Percentiles rank a stretch among this genome's conserved stretches.
These are phyloP conservation scores for Solanum clarkiae DNA, from an alignment of 257 asterid species.

Conservation along the genomic window DNA sequence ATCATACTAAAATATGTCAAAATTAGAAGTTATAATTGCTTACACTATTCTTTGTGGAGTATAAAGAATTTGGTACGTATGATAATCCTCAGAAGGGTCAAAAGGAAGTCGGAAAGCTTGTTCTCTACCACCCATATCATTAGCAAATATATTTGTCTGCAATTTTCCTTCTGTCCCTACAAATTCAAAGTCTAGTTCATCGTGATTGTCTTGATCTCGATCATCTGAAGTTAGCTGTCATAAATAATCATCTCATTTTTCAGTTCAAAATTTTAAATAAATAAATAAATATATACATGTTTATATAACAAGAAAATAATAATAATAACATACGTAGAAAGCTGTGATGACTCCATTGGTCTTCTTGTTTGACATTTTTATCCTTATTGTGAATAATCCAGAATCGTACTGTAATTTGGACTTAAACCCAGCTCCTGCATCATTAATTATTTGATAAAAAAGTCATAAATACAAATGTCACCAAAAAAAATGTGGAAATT, in stretches of 20 bases:
- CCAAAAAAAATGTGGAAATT: neutral
- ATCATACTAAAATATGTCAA: no score
- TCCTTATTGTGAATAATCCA: neutral
- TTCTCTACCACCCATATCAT: neutral
- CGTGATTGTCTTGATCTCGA: neutral
- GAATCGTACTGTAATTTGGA: neutral
- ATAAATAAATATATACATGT: no score
- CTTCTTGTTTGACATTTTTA: neutral
- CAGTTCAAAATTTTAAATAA: neutral
- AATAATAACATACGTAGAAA: neutral
- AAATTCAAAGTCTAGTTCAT: neutral
- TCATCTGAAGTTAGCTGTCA: neutral
- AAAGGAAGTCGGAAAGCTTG: neutral
- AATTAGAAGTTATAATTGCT: neutral
- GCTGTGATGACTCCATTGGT: neutral
- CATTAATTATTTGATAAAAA: neutral
- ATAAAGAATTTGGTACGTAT: neutral
- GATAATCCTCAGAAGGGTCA: neutral
- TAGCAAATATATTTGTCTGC: neutral
- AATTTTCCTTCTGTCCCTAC: neutral
- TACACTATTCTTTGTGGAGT: neutral
- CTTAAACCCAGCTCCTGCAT: neutral
- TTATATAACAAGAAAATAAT: neutral
- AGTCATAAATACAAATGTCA: neutral
- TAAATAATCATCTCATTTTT: neutral